Conservation (phyloP, 345 rosid species). For the Lumnitzera racemosa region DNA sequence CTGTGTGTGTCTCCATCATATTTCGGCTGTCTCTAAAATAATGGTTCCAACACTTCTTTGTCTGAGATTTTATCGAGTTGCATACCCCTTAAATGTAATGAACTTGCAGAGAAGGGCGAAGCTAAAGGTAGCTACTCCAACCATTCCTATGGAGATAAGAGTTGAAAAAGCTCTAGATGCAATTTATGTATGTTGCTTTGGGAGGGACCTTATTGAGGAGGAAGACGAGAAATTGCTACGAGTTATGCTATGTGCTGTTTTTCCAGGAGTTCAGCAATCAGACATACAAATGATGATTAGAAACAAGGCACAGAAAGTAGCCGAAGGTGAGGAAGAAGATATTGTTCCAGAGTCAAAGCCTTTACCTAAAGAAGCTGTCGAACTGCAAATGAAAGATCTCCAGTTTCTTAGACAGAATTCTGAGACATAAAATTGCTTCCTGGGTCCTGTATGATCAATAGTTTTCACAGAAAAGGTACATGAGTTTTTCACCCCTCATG, state of each 20-base stretch:
- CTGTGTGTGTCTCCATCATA: too few species aligned
- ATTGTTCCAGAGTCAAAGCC: constrained; percentile 38
- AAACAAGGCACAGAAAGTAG: constrained; percentile 57
- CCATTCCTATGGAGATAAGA: constrained; percentile 66
- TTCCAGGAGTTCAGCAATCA: constrained; percentile 44
- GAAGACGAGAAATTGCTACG: constrained; percentile 61
- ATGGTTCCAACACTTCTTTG: neutral
- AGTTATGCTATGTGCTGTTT: constrained; percentile 60
- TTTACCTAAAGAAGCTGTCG: constrained; percentile 63
- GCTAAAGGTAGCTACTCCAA: constrained; percentile 43
- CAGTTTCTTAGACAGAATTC: constrained; percentile 71
- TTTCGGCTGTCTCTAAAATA: neutral
- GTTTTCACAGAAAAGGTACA: too few species aligned
- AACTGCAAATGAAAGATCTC: constrained; percentile 91
- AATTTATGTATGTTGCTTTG: constrained; percentile 72
- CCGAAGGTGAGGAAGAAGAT: constrained; percentile 46
- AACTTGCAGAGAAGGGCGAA: constrained; percentile 70
- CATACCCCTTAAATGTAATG: neutral
- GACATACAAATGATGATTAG: constrained; percentile 54
- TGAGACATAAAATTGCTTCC: constrained; percentile 25
- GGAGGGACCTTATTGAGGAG: constrained; percentile 56
- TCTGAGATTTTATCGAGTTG: neutral
- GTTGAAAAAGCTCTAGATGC: constrained; percentile 90
- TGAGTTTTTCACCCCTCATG: too few species aligned
- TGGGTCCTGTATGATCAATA: neutral